Evolutionary conservation across 2,329 filamentous ascomycete genomes (phyloP).

Genomic region (Cucurbitaria berberidis): DNA sequence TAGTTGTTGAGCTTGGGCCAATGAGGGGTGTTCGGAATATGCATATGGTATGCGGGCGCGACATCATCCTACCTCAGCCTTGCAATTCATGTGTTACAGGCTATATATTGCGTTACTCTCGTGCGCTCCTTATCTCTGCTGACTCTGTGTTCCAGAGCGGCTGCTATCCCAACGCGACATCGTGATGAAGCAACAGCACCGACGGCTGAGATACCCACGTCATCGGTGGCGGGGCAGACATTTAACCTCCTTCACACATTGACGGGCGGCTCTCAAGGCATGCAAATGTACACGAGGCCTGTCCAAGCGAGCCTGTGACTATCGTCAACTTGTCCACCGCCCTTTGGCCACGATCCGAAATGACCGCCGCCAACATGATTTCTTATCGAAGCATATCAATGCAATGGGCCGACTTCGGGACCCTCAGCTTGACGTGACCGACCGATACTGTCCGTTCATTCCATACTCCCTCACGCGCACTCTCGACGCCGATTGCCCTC

Average conservation of each 20-base stretch:
- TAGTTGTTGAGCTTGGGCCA: constrained; percentile 33
- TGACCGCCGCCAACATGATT: constrained; percentile 14
- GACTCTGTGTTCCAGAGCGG: constrained; percentile 7
- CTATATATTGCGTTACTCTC: constrained; percentile 17
- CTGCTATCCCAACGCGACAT: constrained; percentile 18
- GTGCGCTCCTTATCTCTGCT: constrained; percentile 11
- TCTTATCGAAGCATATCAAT: constrained; percentile 44
- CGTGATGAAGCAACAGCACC: constrained; percentile 19
- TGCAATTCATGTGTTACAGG: constrained; percentile 3
- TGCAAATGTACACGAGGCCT: constrained; percentile 2
- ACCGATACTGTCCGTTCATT: constrained; percentile 23
- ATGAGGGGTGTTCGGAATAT: constrained; percentile 28
- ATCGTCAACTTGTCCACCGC: constrained; percentile 22
- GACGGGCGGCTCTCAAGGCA: constrained; percentile 1
- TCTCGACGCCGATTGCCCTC: constrained; percentile 3
- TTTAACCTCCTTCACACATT: constrained; percentile 2
- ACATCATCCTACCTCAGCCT: constrained; percentile 18
- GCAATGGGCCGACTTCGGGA: constrained; percentile 41
- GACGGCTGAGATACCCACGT: constrained; percentile 17
- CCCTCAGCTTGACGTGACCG: constrained; percentile 7
- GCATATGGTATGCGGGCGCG: constrained; percentile 4
- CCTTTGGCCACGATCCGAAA: constrained; percentile 9
- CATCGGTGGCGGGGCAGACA: constrained; percentile 29
- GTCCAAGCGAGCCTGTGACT: constrained; percentile 16
- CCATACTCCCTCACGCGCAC: constrained; percentile 6